These are phyloP conservation scores for Drosera capensis DNA, from an alignment of 148 eudicot genomes.

Conservation along the genomic window DNA sequence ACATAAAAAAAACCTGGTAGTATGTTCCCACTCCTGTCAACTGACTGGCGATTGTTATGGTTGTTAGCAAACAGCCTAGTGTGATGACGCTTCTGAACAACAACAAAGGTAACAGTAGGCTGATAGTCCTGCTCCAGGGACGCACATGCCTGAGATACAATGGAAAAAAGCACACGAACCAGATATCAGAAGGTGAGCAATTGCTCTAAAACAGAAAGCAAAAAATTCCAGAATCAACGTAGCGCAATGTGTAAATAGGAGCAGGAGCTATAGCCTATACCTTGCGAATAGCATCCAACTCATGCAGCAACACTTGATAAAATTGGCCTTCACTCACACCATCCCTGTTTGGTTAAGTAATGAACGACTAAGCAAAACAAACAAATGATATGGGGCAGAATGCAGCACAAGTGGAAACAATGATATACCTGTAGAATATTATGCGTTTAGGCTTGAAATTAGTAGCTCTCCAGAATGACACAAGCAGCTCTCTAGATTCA, in stretches of 20 bases:
- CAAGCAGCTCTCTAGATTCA: constrained; percentile 46
- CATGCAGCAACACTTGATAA: constrained; percentile 41
- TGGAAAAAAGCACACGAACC: background rate
- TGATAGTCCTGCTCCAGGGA: constrained; percentile 35
- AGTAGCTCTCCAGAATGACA: constrained; percentile 21
- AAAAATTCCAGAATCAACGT: background rate
- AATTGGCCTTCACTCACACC: constrained; percentile 94
- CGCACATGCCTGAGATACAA: constrained; percentile 54
- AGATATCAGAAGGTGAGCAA: background rate
- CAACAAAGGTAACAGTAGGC: constrained; percentile 67
- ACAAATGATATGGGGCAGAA: background rate
- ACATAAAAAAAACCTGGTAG: constrained; percentile 38
- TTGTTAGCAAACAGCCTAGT: constrained; percentile 68
- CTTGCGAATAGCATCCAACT: constrained; percentile 69
- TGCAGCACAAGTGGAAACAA: background rate
- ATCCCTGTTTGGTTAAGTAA: constrained; percentile 30
- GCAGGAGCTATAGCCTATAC: constrained; percentile 12
- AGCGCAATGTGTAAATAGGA: background rate
- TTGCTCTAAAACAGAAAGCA: background rate
- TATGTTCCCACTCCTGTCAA: constrained; percentile 77
- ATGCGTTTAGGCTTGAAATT: constrained; percentile 34
- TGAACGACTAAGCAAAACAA: background rate
- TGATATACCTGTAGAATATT: constrained; percentile 50
- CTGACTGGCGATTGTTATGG: constrained; percentile 22
- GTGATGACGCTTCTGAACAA: constrained; percentile 89